Conservation (phyloP, 495 filamentous ascomycete species). For the Staphylotrichum tortipilum region DNA sequence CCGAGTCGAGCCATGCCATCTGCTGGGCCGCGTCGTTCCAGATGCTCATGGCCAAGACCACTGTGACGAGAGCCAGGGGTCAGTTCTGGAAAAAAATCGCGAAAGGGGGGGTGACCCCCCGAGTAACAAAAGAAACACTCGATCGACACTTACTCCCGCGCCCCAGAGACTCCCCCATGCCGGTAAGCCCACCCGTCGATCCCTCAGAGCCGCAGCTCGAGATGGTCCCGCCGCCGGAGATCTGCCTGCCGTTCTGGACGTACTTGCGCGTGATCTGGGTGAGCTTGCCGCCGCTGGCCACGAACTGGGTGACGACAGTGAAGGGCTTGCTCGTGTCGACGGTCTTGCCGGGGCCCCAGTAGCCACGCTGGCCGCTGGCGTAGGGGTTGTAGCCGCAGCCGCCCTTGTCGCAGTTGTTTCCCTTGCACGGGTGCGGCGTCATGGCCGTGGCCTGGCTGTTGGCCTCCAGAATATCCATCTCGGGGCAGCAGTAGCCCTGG, state of each 20-base stretch:
- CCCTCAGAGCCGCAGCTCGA: constrained; percentile 21
- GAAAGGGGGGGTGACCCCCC: too few species aligned
- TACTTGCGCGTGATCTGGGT: constrained; percentile 46
- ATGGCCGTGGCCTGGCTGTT: constrained; percentile 48
- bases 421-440: constrained; percentile 51
- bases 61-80: constrained; percentile 53
- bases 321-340: constrained; percentile 54
- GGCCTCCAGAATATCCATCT: constrained; percentile 59
- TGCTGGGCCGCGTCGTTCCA: constrained; percentile 50
- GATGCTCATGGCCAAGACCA: constrained; percentile 51
- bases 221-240: constrained; percentile 41
- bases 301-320: constrained; percentile 62
- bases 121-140: too few species aligned
- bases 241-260: constrained; percentile 28
- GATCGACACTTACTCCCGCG: too few species aligned
- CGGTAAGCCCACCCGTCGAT: constrained; percentile 30
- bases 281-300: constrained; percentile 42
- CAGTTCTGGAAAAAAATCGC: too few species aligned
- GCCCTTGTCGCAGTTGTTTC: constrained; percentile 51
- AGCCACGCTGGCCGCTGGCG: constrained; percentile 25
- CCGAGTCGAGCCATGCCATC: constrained; percentile 58
- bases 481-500: constrained; percentile 50
- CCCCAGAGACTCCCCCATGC: constrained; percentile 52
- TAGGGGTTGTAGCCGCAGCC: constrained; percentile 40
- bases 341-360: constrained; percentile 45